Percentiles rank a stretch among this genome's conserved stretches.
These are phyloP conservation scores for Colletotrichum sp. DNA, from an alignment of 2,329 filamentous ascomycete genomes.

Conservation along the genomic window DNA sequence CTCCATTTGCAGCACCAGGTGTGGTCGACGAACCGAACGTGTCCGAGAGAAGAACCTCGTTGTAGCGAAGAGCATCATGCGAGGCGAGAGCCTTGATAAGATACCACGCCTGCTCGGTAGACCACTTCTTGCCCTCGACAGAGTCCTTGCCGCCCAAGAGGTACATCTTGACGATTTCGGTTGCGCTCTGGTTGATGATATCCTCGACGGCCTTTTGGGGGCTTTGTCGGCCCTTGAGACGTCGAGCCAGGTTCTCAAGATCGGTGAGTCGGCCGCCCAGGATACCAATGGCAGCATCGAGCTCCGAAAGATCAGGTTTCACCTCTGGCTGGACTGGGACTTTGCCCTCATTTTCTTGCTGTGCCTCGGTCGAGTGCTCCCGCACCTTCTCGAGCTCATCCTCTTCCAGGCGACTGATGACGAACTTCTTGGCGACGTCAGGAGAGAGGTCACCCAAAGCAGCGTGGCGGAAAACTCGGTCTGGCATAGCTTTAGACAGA, in stretches of 20 bases:
- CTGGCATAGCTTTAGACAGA: constrained; percentile 84
- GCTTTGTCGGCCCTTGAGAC: constrained; percentile 85
- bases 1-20: constrained; percentile 62
- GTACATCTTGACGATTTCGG: constrained; percentile 93
- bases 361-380: constrained; percentile 25
- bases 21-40: constrained; percentile 69
- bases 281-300: constrained; percentile 81
- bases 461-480: constrained; percentile 87
- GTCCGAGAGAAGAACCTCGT: constrained; percentile 80
- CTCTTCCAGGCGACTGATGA: constrained; percentile 79
- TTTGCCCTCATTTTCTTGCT: constrained; percentile 30
- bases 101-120: constrained; percentile 86
- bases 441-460: constrained; percentile 86
- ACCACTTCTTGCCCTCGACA: constrained; percentile 68
- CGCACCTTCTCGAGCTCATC: constrained; percentile 30
- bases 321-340: constrained; percentile 26
- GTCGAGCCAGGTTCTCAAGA: constrained; percentile 89
- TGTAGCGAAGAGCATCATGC: constrained; percentile 77
- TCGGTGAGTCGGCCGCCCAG: constrained; percentile 94
- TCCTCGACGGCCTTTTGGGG: constrained; percentile 82
- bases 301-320: constrained; percentile 63
- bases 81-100: constrained; percentile 79
- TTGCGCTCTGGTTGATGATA: constrained; percentile 87
- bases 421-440: constrained; percentile 86
- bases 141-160: constrained; percentile 66